A percentile compares a stretch with the other conserved stretches of the same genome.
Evolutionary conservation across 257 asterid genomes (phyloP).

Genomic region (Anisodus acutangulus): DNA sequence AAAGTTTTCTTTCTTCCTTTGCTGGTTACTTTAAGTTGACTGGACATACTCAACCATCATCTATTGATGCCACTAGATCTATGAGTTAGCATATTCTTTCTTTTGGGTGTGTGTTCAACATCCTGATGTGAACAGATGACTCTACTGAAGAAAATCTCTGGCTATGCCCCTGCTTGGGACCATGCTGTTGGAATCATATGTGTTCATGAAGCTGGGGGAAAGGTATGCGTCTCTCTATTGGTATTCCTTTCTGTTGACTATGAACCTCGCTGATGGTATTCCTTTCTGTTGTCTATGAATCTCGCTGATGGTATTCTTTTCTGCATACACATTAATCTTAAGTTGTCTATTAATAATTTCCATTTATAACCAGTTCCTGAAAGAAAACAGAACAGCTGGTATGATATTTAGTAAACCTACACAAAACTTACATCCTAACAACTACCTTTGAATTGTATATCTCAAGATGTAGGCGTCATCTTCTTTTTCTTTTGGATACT

Average conservation of each 20-base stretch:
- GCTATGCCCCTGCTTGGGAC: slow-evolving; percentile 57
- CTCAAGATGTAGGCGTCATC: background rate
- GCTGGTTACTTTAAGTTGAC: background rate
- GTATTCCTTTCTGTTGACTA: background rate
- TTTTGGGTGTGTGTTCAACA: slow-evolving; percentile 1
- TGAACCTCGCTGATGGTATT: background rate
- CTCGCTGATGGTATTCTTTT: background rate
- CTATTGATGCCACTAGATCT: slow-evolving; percentile 1
- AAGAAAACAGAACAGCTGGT: slow-evolving; percentile 6
- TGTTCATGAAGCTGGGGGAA: slow-evolving; percentile 87
- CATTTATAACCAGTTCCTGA: background rate
- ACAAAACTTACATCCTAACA: background rate
- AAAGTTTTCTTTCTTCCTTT: background rate
- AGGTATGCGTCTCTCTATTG: slow-evolving; percentile 47
- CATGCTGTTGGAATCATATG: slow-evolving; percentile 95
- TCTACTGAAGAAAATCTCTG: slow-evolving; percentile 22
- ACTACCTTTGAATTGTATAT: background rate
- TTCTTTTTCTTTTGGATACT: background rate
- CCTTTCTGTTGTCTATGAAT: background rate
- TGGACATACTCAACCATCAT: slow-evolving; percentile 10
- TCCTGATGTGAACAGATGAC: slow-evolving; percentile 17
- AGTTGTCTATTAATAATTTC: background rate
- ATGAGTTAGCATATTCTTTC: background rate
- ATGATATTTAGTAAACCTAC: background rate
- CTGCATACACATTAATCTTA: background rate